Evolutionary conservation across 768 basidiomycete species (phyloP), one percentile per base, ranked within the genome.

Genomic region (Polyporus arcularius): DNA sequence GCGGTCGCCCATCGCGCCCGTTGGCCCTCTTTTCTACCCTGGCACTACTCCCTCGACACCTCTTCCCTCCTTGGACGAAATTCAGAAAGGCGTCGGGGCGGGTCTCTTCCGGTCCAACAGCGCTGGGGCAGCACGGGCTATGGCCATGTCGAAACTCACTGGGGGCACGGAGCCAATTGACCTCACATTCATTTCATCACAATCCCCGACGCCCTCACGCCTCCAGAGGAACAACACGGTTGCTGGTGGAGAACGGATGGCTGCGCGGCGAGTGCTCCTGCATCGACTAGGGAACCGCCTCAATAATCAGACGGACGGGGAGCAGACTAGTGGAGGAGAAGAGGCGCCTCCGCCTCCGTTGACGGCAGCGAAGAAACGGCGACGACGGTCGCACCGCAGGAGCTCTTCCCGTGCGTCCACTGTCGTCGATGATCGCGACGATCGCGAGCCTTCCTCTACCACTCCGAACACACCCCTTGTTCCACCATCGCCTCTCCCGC

Each of bases 31-130:
- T 60, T 79, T 84, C 62, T 87, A 87, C 71, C 84, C 87, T n/a
- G 84, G 84, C 14, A 81, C 85, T 16, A 83, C 87, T 5, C 84
- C 87, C 2, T 79, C 87, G 7, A 87, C 86, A 3, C 88, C 90
- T 16, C 73, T 89, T 39, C 92, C 92, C 0, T 85, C 90, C 4
- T 79, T 96, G 6, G 89, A 92, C 67, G 90, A 88, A 21, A 76
- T 96, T 40, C 87, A 88, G 70, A 84, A 80, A 68, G 70, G 63
- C 61, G 71, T 67, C 41, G 62, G 64, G 49, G 64, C 68, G 16
- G 88, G 89, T 15, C 82, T 97, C 3, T 87, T 92, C 69, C 87
- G 95, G 18, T 96, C 95, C 2, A 95, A 96, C 71, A 96, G 94
- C 68, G 92, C 85, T 11, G 80, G 71, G 1, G 68, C 91, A n/a